phyloP scores from a whole-genome alignment of 768 basidiomycete species.

The Pluteus cervinus region DNA sequence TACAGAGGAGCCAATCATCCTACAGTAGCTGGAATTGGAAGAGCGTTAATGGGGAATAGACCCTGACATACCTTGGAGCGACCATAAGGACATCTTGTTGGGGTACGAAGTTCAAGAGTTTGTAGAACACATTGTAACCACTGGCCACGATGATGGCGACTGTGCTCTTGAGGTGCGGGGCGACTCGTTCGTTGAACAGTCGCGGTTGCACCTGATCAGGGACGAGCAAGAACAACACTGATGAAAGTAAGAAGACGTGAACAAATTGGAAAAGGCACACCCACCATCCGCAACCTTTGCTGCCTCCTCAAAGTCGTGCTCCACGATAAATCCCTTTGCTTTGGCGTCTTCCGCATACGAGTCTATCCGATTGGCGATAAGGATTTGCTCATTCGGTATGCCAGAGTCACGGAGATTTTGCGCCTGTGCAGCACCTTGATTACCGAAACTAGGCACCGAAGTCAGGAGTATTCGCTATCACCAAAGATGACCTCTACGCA shows the following conservation, averaged over 20 bases:
- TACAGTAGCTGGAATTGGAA: no score
- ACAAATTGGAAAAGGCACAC: slow-evolving; percentile 6
- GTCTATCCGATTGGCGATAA: slow-evolving; percentile 54
- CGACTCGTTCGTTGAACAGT: slow-evolving; percentile 52
- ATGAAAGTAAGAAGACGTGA: neutral
- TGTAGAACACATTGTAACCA: slow-evolving; percentile 62
- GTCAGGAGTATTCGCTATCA: neutral
- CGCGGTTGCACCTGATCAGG: slow-evolving; percentile 61
- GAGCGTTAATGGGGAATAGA: no score
- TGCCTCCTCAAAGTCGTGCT: slow-evolving; percentile 51
- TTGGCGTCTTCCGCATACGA: slow-evolving; percentile 52
- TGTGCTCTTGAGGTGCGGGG: slow-evolving; percentile 40
- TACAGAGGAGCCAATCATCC: slow-evolving; percentile 66
- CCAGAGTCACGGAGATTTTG: slow-evolving; percentile 62
- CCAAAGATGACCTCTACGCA: slow-evolving; percentile 14
- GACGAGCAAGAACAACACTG: slow-evolving; percentile 56
- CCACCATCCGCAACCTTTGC: slow-evolving; percentile 49
- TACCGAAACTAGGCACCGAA: slow-evolving; percentile 43
- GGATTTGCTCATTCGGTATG: slow-evolving; percentile 52
- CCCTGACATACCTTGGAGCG: slow-evolving; percentile 55
- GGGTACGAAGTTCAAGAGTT: slow-evolving; percentile 45
- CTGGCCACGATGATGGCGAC: slow-evolving; percentile 54
- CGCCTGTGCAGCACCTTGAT: slow-evolving; percentile 62
- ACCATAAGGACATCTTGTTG: slow-evolving; percentile 62
- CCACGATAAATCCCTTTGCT: slow-evolving; percentile 50